A percentile compares a stretch with the other conserved stretches of the same genome.
phyloP scores from a whole-genome alignment of 2,329 filamentous ascomycete genomes.

The Sphaerulina musiva region DNA sequence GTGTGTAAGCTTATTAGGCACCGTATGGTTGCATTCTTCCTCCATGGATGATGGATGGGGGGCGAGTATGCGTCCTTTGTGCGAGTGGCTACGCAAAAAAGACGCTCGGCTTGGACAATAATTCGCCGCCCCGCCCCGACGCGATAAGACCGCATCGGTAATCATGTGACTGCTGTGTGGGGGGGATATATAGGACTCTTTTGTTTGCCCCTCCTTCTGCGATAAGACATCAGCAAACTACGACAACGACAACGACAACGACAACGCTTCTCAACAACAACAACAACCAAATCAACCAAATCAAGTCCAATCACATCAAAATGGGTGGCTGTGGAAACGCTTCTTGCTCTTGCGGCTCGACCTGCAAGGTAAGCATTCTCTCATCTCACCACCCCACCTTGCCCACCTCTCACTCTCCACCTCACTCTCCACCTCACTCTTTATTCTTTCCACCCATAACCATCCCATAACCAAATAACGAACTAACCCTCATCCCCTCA shows the following conservation, averaged over 20 bases:
- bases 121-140: not conserved
- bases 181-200: slow-evolving; percentile 7
- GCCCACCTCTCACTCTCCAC: too few species aligned
- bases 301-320: slow-evolving; percentile 14
- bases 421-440: too few species aligned
- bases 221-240: not conserved
- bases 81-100: slow-evolving; percentile 7
- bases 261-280: not conserved
- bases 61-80: not conserved
- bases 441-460: too few species aligned
- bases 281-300: not conserved
- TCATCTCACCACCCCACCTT: too few species aligned
- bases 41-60: not conserved
- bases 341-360: slow-evolving; percentile 29
- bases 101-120: not conserved
- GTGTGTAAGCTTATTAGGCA: too few species aligned
- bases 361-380: slow-evolving; percentile 13
- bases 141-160: not conserved
- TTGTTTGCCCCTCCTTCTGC: slow-evolving; percentile 1
- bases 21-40: too few species aligned
- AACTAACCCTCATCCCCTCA: not conserved
- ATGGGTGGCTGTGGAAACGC: slow-evolving; percentile 34
- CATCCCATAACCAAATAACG: too few species aligned
- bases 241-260: not conserved
- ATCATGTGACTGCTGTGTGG: not conserved